Conservation (phyloP, 371 early-diverging fungal genomes). For the Actinomortierella ambigua region DNA sequence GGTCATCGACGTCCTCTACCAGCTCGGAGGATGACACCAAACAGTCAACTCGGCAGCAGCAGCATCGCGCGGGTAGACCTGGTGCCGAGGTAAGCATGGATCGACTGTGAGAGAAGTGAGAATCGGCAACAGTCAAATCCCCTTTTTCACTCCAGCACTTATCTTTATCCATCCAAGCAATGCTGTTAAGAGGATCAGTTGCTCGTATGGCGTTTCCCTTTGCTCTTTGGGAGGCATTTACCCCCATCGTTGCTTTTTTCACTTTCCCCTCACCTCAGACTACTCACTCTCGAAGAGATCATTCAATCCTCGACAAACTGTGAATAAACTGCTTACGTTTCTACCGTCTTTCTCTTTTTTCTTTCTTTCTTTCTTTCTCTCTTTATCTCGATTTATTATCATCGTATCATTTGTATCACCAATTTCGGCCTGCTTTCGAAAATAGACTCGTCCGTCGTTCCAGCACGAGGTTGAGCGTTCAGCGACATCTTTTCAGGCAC, state of each 20-base stretch:
- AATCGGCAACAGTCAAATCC: too few relatives aligned
- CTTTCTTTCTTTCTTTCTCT: conserved; percentile 4
- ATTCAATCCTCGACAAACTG: too few relatives aligned
- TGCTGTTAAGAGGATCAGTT: too few relatives aligned
- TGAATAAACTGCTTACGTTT: background rate
- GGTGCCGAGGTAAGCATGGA: conserved; percentile 48
- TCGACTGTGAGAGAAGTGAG: conserved; percentile 8
- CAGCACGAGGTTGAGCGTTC: conserved; percentile 17
- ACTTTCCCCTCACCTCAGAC: too few relatives aligned
- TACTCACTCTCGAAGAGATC: too few relatives aligned
- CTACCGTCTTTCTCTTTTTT: background rate
- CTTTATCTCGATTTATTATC: background rate
- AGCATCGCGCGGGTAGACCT: conserved; percentile 22
- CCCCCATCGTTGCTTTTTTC: too few relatives aligned
- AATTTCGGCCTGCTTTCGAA: background rate
- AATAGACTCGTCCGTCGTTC: conserved; percentile 42
- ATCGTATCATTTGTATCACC: conserved; percentile 6
- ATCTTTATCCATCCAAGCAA: too few relatives aligned
- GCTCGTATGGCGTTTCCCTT: too few relatives aligned
- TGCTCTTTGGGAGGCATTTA: too few relatives aligned
- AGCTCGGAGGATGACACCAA: conserved; percentile 7
- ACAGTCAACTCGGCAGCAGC: background rate
- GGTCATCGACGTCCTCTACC: conserved; percentile 30
- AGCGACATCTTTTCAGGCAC: conserved; percentile 2
- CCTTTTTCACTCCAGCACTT: too few relatives aligned